phyloP scores from a whole-genome alignment of 768 basidiomycete genomes.

The Leccinellum albellum region DNA sequence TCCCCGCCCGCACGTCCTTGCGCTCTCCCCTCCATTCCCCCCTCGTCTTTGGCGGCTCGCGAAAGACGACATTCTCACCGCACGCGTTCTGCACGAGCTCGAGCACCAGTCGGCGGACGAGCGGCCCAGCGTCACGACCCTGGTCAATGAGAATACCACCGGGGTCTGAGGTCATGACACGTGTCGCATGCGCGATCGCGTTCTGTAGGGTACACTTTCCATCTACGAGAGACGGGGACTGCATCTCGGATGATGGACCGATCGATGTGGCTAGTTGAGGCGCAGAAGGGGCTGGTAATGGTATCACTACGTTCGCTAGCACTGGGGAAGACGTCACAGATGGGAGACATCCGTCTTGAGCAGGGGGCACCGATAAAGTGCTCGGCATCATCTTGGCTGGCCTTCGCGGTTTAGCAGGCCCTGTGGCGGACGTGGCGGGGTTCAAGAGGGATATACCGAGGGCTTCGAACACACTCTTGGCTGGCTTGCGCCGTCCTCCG shows the following conservation, averaged over 20 bases:
- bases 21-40: slow-evolving; percentile 40
- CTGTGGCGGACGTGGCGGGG: slow-evolving; percentile 34
- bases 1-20: slow-evolving; percentile 1
- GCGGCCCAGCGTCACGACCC: slow-evolving; percentile 55
- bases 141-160: slow-evolving; percentile 70
- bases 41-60: slow-evolving; percentile 43
- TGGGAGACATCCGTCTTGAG: slow-evolving; percentile 10
- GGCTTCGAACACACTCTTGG: slow-evolving; percentile 68
- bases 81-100: slow-evolving; percentile 66
- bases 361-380: neutral
- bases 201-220: slow-evolving; percentile 48
- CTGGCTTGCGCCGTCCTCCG: slow-evolving; percentile 42
- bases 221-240: slow-evolving; percentile 23
- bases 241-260: slow-evolving; percentile 21
- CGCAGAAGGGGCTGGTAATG: slow-evolving; percentile 15
- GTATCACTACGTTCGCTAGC: slow-evolving; percentile 10
- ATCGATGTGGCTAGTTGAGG: slow-evolving; percentile 28
- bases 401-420: slow-evolving; percentile 22
- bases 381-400: slow-evolving; percentile 24
- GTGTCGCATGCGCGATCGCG: slow-evolving; percentile 64
- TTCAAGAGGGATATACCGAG: slow-evolving; percentile 67
- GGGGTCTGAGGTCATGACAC: slow-evolving; percentile 79
- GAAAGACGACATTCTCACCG: too few species aligned
- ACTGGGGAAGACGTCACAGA: slow-evolving; percentile 15
- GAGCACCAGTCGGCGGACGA: slow-evolving; percentile 61